Conservation (phyloP, 345 rosid genomes). For the Mallotus nudiflorus region DNA sequence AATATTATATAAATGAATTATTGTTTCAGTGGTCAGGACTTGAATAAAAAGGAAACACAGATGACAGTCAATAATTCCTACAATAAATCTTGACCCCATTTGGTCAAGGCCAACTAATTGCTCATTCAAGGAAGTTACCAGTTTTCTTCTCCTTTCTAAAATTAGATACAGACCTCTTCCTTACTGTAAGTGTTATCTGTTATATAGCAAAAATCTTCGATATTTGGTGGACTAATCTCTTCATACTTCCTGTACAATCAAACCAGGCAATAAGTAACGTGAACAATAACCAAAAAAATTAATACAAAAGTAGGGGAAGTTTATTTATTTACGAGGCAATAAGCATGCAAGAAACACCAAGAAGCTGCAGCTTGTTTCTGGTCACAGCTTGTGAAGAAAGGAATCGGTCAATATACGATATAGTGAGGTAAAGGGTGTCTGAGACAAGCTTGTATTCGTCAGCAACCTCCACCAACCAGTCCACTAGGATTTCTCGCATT, state of each 20-base stretch:
- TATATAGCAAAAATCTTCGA: constrained; percentile 28
- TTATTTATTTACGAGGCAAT: constrained; percentile 25
- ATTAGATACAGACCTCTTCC: constrained; percentile 18
- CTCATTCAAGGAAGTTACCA: no score
- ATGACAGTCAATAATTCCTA: not conserved
- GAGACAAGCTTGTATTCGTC: constrained; percentile 25
- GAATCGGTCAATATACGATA: constrained; percentile 22
- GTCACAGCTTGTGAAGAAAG: constrained; percentile 19
- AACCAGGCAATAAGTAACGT: not conserved
- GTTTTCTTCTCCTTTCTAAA: not conserved
- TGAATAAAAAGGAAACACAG: not conserved
- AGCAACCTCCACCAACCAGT: constrained; percentile 31
- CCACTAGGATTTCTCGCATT: constrained; percentile 28
- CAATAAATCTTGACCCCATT: no score
- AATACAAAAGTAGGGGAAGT: not conserved
- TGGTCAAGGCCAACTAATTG: no score
- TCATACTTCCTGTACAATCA: constrained; percentile 25
- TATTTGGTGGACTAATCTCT: constrained; percentile 28
- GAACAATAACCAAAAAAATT: not conserved
- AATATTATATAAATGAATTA: not conserved
- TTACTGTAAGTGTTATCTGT: constrained; percentile 28
- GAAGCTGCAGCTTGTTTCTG: constrained; percentile 22
- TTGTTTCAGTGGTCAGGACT: not conserved
- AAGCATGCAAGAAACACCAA: constrained; percentile 31
- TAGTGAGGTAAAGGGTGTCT: constrained; percentile 22